phyloP scores from a whole-genome alignment of 495 filamentous ascomycete genomes.

The Neurospora sp. region DNA sequence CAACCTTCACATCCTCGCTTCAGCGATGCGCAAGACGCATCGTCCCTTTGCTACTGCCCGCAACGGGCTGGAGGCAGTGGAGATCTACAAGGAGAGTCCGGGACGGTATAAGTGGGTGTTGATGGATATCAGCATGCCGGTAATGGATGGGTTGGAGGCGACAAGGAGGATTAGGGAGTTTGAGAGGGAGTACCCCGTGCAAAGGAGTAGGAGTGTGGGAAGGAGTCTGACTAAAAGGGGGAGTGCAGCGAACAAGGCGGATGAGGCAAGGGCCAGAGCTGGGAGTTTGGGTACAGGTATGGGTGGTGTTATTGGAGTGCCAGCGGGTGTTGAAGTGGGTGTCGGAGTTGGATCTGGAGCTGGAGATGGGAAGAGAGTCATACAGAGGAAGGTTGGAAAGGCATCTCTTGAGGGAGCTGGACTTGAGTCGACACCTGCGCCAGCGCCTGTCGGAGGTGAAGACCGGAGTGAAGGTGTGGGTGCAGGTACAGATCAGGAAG shows the following conservation, averaged over 20 bases:
- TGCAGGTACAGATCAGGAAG: not conserved
- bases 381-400: not conserved
- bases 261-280: not conserved
- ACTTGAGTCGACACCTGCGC: not conserved
- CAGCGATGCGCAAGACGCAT: constrained; percentile 45
- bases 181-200: constrained; percentile 26
- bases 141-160: constrained; percentile 58
- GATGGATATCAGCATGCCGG: constrained; percentile 59
- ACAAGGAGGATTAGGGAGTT: constrained; percentile 52
- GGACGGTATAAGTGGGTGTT: constrained; percentile 32
- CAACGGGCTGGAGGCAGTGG: constrained; percentile 49
- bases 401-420: not conserved
- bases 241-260: not conserved
- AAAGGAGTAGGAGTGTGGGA: not conserved
- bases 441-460: not conserved
- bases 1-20: constrained; percentile 35
- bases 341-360: not conserved
- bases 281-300: not conserved
- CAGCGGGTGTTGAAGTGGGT: not conserved
- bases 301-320: not conserved
- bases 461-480: not conserved
- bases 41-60: constrained; percentile 41
- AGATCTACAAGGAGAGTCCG: constrained; percentile 31
- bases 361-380: not conserved
- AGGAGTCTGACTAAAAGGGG: not conserved